Evolutionary conservation across 495 filamentous ascomycete genomes (phyloP), one percentile per base, ranked within the genome.

Genomic region (Arthonia radiata): DNA sequence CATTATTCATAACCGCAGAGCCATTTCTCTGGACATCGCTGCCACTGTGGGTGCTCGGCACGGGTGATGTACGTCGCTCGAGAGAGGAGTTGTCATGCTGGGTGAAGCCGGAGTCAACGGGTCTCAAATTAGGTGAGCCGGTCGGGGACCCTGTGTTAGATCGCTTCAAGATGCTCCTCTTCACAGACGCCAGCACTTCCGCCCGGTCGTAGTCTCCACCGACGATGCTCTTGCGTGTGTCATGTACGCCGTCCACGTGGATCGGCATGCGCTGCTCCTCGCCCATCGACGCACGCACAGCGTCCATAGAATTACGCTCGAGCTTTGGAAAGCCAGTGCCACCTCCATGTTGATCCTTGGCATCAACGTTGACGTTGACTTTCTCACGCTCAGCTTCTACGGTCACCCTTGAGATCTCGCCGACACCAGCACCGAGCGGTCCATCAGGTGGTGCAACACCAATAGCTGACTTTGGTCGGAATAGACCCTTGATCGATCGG

Each of bases 131-230:
- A n/a, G n/a, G n/a, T n/a, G 19, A 22, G 11, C 19, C 11, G 19
- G 19, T 22, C 19, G 19, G 13, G n/a, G 7, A 17, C 58, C 76
- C 35, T 59, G 86, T n/a, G n/a, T n/a, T n/a, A n/a, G n/a, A n/a
- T n/a, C 82, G 74, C 46, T 99, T 99, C 23, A 99, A 47, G 24
- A 99, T 99, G 11, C 86, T 83, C 47, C 83, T 91, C 36, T 73
- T 75, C 10, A 94, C 71, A 6, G 79, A 72, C 11, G 80, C 77
- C 22, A 93, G 59, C 11, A 91, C 72, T 40, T 92, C 82, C 1
- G 80, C 79, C 27, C 86, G 69, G 41, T 97, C 86, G 41, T 57
- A 69, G 28, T 94, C 86, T 17, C 79, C 75, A 18, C 81, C 83
- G 26, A 91, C 59, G 38, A 94, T 81, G 53, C 78, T 94, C 52